Evolutionary conservation across 345 rosid species (phyloP).

Genomic region (Gossypium anomalum): DNA sequence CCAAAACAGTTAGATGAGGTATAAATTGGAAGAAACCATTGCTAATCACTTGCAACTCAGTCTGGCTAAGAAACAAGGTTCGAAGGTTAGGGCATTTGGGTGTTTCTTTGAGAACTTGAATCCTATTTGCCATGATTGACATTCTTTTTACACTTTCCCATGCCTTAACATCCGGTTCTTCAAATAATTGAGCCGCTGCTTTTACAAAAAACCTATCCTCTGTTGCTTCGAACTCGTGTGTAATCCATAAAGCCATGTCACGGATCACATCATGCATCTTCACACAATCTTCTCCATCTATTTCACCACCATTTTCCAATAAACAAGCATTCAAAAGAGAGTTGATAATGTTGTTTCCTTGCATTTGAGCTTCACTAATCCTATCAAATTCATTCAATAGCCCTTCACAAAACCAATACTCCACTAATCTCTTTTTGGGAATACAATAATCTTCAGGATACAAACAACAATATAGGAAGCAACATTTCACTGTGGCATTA

Average conservation of each 20-base stretch:
- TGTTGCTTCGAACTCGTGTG: not conserved
- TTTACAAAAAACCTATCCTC: not conserved
- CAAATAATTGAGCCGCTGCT: not conserved
- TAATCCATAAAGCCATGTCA: not conserved
- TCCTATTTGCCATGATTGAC: too few species aligned
- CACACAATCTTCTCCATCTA: not conserved
- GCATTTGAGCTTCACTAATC: not conserved
- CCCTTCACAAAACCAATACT: not conserved
- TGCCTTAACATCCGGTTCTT: not conserved
- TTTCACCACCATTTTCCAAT: not conserved
- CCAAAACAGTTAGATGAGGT: too few species aligned
- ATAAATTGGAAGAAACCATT: too few species aligned
- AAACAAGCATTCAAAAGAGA: not conserved
- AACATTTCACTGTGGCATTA: not conserved
- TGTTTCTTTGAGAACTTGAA: too few species aligned
- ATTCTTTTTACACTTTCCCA: not conserved
- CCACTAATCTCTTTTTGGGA: not conserved
- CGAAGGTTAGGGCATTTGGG: too few species aligned
- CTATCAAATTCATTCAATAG: not conserved
- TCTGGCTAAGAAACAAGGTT: too few species aligned
- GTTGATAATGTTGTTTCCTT: not conserved
- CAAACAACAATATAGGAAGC: conserved; percentile 18
- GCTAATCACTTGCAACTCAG: too few species aligned
- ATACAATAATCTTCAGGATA: not conserved
- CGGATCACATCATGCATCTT: conserved; percentile 34